Conservation (phyloP, 2,329 filamentous ascomycete species). For the Phialocephala subalpina region DNA sequence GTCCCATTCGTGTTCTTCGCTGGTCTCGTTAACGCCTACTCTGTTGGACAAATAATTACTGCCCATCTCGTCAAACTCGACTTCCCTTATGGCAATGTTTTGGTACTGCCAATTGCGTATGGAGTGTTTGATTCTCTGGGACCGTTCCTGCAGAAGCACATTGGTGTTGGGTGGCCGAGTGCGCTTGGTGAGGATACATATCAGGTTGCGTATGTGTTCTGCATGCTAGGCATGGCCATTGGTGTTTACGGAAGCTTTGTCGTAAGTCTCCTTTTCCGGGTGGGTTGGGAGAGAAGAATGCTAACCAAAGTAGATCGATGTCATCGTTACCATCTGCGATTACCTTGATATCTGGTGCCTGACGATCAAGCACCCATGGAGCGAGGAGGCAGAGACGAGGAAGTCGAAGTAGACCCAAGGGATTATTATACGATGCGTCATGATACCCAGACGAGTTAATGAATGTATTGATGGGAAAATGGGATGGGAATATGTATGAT, state of each 20-base stretch:
- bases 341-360: slow-evolving; percentile 98
- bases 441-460: slow-evolving; percentile 1
- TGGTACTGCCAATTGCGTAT: slow-evolving; percentile 78
- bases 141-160: slow-evolving; percentile 66
- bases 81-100: slow-evolving; percentile 91
- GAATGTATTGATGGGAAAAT: neutral
- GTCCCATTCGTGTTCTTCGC: slow-evolving; percentile 91
- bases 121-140: slow-evolving; percentile 85
- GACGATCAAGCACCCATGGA: slow-evolving; percentile 87
- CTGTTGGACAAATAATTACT: slow-evolving; percentile 94
- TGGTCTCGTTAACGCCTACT: slow-evolving; percentile 92
- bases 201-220: slow-evolving; percentile 90
- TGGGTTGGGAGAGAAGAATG: slow-evolving; percentile 6
- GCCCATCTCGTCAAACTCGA: slow-evolving; percentile 87
- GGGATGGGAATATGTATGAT: neutral
- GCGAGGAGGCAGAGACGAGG: slow-evolving; percentile 46
- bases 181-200: slow-evolving; percentile 80
- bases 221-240: slow-evolving; percentile 82
- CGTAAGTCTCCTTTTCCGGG: slow-evolving; percentile 48
- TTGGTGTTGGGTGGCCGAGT: slow-evolving; percentile 75
- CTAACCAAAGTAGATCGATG: slow-evolving; percentile 67
- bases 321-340: slow-evolving; percentile 97
- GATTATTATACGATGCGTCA: neutral
- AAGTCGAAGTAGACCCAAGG: slow-evolving; percentile 33
- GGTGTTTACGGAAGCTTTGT: slow-evolving; percentile 98